These are phyloP conservation scores for Pneumocystis sp. DNA, from an alignment of 1,139 yeast genomes.

Conservation along the genomic window DNA sequence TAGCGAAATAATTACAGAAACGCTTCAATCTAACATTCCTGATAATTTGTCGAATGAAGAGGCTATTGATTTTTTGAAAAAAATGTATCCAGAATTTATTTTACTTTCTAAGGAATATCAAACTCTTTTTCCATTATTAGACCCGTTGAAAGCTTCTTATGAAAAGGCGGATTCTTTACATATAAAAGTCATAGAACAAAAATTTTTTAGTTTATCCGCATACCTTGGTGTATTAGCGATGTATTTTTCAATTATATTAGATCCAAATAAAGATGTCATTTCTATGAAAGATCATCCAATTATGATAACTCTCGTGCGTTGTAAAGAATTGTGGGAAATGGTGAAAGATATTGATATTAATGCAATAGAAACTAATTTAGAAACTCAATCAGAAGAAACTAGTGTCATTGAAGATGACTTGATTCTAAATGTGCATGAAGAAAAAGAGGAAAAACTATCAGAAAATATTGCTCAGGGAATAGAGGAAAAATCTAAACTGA, in stretches of 20 bases:
- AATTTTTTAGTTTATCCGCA: conserved; percentile 55
- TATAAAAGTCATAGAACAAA: conserved; percentile 17
- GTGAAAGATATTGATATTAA: conserved; percentile 2
- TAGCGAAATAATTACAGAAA: conserved; percentile 10
- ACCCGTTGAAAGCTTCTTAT: conserved; percentile 29
- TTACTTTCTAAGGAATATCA: conserved; percentile 52
- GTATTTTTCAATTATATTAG: conserved; percentile 58
- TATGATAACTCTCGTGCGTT: conserved; percentile 11
- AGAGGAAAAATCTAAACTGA: not conserved
- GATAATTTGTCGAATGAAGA: conserved; percentile 20
- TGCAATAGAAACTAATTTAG: not conserved
- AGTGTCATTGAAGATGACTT: not conserved
- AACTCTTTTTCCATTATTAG: conserved; percentile 31
- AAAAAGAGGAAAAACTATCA: not conserved
- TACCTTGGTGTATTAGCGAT: conserved; percentile 62
- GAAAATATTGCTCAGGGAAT: not conserved
- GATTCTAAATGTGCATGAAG: not conserved
- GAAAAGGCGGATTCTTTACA: conserved; percentile 4
- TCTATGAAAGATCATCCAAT: conserved; percentile 47
- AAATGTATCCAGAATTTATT: conserved; percentile 69
- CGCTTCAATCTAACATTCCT: conserved; percentile 11
- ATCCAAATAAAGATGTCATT: conserved; percentile 49
- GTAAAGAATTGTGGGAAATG: conserved; percentile 11
- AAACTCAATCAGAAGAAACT: conserved; percentile 1
- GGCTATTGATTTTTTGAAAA: conserved; percentile 35